Evolutionary conservation across 2,329 filamentous ascomycete species (phyloP).

Genomic region (Alternaria conjuncta): DNA sequence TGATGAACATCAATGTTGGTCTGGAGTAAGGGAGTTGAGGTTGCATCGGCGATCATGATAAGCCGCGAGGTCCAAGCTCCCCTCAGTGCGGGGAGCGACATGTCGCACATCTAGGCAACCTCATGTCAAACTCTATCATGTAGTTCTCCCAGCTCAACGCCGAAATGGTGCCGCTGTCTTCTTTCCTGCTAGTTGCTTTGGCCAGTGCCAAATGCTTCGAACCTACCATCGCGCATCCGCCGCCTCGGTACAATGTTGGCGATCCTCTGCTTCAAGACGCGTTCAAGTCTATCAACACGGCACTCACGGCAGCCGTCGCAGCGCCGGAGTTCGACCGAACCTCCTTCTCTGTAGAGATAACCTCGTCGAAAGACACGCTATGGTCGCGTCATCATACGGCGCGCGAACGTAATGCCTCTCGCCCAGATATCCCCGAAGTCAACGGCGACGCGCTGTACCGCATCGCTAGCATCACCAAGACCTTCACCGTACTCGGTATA

Average conservation of each 20-base stretch:
- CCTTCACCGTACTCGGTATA: slow-evolving; percentile 43
- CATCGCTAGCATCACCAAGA: slow-evolving; percentile 48
- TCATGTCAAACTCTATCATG: background rate
- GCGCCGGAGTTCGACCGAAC: slow-evolving; percentile 39
- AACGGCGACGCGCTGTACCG: slow-evolving; percentile 51
- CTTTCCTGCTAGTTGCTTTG: slow-evolving; percentile 14
- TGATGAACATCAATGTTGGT: background rate
- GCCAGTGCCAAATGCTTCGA: slow-evolving; percentile 44
- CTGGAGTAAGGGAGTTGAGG: background rate
- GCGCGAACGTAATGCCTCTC: slow-evolving; percentile 41
- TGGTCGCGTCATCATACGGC: slow-evolving; percentile 51
- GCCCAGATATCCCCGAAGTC: slow-evolving; percentile 46
- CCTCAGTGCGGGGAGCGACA: background rate
- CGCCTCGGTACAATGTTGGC: slow-evolving; percentile 38
- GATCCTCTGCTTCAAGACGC: slow-evolving; percentile 37
- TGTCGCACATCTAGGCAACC: background rate
- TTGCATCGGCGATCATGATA: background rate
- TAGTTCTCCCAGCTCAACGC: slow-evolving; percentile 5
- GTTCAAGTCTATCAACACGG: slow-evolving; percentile 37
- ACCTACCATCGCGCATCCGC: slow-evolving; percentile 48
- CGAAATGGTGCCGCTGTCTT: slow-evolving; percentile 19
- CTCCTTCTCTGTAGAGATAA: slow-evolving; percentile 52
- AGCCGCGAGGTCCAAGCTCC: slow-evolving; percentile 4
- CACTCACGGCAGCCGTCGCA: slow-evolving; percentile 33
- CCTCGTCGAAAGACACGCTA: slow-evolving; percentile 47